These are phyloP conservation scores for Amaranthus tricolor DNA, from an alignment of 179 eudicot genomes.

Conservation along the genomic window DNA sequence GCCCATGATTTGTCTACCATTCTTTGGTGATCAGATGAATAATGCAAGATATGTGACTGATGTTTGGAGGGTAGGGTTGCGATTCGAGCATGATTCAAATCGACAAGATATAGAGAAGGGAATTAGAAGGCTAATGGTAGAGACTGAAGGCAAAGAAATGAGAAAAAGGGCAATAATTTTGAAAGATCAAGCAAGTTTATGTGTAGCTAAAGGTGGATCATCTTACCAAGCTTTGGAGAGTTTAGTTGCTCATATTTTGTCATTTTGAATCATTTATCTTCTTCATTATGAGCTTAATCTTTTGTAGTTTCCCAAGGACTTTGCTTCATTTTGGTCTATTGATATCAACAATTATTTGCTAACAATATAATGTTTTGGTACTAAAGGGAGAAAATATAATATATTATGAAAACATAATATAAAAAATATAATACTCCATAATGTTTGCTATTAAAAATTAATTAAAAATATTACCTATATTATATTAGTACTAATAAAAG, in stretches of 20 bases:
- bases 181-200: conserved; percentile 36
- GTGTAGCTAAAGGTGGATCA: conserved; percentile 36
- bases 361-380: too few relatives aligned
- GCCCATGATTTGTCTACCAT: conserved; percentile 60
- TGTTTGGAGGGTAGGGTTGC: conserved; percentile 41
- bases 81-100: conserved; percentile 30
- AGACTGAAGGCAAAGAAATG: conserved; percentile 46
- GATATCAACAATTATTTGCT: too few relatives aligned
- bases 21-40: conserved; percentile 44
- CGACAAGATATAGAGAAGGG: conserved; percentile 29
- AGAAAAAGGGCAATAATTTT: conserved; percentile 27
- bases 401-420: too few relatives aligned
- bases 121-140: conserved; percentile 43
- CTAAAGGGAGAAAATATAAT: too few relatives aligned
- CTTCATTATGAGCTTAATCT: background rate
- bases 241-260: conserved; percentile 30
- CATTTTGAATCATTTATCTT: conserved; percentile 16
- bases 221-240: conserved; percentile 29
- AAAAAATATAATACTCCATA: too few relatives aligned
- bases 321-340: background rate
- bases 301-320: background rate
- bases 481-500: too few relatives aligned
- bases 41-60: conserved; percentile 45
- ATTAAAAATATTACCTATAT: too few relatives aligned
- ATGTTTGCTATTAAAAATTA: too few relatives aligned